Evolutionary conservation across 176 grass and related monocot genomes (phyloP).

Genomic region (Stipa capillata): DNA sequence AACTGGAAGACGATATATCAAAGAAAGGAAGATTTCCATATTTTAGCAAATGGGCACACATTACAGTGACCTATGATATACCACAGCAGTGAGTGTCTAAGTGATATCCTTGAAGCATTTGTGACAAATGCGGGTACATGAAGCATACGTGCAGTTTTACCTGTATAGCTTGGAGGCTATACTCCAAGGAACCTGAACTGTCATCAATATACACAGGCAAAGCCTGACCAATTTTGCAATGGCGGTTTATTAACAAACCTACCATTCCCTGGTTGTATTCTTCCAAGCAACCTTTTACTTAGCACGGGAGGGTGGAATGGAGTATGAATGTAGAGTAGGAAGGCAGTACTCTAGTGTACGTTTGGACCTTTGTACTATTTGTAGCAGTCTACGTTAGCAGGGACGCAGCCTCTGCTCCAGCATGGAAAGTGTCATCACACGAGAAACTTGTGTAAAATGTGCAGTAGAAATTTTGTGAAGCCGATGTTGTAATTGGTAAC

Average conservation of each 20-base stretch:
- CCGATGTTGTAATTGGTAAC: neutral
- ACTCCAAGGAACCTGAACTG: neutral
- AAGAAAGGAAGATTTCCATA: conserved; percentile 41
- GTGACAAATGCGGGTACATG: neutral
- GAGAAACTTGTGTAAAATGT: neutral
- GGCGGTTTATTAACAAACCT: neutral
- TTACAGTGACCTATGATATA: conserved; percentile 7
- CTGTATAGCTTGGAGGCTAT: neutral
- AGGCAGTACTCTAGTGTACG: neutral
- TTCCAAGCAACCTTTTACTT: neutral
- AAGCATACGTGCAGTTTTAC: neutral
- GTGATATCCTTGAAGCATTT: neutral
- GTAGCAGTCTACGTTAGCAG: neutral
- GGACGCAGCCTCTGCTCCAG: neutral
- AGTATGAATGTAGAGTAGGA: neutral
- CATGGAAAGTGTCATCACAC: neutral
- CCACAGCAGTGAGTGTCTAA: neutral
- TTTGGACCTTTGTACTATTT: neutral
- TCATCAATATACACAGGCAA: neutral
- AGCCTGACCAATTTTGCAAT: neutral
- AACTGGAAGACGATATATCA: conserved; percentile 69
- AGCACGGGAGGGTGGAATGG: neutral
- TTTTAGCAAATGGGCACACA: conserved; percentile 38
- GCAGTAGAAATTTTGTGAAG: neutral
- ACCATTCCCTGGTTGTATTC: neutral